Percentiles rank a stretch among this genome's conserved stretches.
Conservation (phyloP, 2,329 filamentous ascomycete genomes). For the Pyrenochaeta sp. region DNA sequence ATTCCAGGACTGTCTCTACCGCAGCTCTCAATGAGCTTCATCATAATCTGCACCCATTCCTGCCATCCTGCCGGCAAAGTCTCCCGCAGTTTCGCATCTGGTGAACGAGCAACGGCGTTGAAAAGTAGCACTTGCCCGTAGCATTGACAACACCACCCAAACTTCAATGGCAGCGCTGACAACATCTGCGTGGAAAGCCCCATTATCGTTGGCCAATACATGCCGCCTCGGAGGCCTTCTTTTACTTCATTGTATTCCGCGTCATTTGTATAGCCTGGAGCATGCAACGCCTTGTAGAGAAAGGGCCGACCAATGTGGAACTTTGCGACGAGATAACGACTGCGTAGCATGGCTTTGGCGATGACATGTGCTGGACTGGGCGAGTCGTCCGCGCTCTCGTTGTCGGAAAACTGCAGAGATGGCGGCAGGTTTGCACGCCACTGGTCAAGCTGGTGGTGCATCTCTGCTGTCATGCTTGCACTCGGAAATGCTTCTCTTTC, state of each 20-base stretch:
- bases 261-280: constrained; percentile 36
- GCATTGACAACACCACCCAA: constrained; percentile 48
- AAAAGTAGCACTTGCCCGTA: constrained; percentile 48
- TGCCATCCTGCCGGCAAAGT: constrained; percentile 44
- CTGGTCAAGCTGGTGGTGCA: constrained; percentile 63
- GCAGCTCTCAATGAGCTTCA: constrained; percentile 43
- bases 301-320: constrained; percentile 49
- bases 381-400: constrained; percentile 36
- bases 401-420: constrained; percentile 55
- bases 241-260: constrained; percentile 41
- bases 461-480: constrained; percentile 58
- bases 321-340: constrained; percentile 48
- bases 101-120: constrained; percentile 38
- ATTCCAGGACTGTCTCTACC: constrained; percentile 43
- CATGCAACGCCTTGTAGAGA: constrained; percentile 48
- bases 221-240: constrained; percentile 39
- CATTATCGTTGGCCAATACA: constrained; percentile 49
- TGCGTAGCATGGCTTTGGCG: constrained; percentile 48
- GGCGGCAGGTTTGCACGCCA: constrained; percentile 61
- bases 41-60: constrained; percentile 47
- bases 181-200: constrained; percentile 47
- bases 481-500: constrained; percentile 51
- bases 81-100: constrained; percentile 37
- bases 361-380: constrained; percentile 46
- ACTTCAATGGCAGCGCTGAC: constrained; percentile 45